Conservation (phyloP, 2,329 filamentous ascomycete species). For the Thelonectria discophora region DNA sequence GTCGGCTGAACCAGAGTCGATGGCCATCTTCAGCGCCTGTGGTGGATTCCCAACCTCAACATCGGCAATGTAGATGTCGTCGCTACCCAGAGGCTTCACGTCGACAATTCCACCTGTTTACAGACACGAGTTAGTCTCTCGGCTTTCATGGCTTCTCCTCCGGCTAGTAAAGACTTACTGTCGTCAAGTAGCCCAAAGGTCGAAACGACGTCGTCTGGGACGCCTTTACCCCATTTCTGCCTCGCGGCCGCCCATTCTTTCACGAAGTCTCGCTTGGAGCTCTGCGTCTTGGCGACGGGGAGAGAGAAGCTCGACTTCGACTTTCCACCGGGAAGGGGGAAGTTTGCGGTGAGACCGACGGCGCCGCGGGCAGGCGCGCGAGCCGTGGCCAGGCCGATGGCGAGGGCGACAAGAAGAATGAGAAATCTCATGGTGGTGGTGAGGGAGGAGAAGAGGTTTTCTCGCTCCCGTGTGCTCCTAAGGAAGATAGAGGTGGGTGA, state of each 20-base stretch:
- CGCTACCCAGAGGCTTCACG: constrained; percentile 50
- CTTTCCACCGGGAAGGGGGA: background rate
- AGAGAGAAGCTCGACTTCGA: constrained; percentile 42
- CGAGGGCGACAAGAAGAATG: constrained; percentile 29
- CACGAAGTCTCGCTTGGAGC: constrained; percentile 44
- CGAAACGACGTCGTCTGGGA: constrained; percentile 30
- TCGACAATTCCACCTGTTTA: constrained; percentile 46
- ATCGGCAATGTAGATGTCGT: constrained; percentile 56
- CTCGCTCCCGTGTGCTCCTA: background rate
- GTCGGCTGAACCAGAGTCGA: constrained; percentile 65
- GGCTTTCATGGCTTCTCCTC: too few species aligned
- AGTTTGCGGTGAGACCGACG: background rate
- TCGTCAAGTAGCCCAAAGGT: constrained; percentile 43
- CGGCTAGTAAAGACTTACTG: constrained; percentile 31
- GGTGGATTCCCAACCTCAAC: constrained; percentile 58
- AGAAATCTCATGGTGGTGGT: constrained; percentile 31
- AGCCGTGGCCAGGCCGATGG: constrained; percentile 27
- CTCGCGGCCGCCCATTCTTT: constrained; percentile 47
- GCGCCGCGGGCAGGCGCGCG: constrained; percentile 22
- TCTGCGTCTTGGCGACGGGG: constrained; percentile 34
- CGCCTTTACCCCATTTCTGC: constrained; percentile 47
- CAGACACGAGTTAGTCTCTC: constrained; percentile 18
- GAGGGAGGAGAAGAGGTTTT: background rate
- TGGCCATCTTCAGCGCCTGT: constrained; percentile 57
- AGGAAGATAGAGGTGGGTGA: background rate